A percentile compares a stretch with the other conserved stretches of the same genome.
Evolutionary conservation across 192 early-diverging fungal species (phyloP).

Genomic region (Coemansia sp.): DNA sequence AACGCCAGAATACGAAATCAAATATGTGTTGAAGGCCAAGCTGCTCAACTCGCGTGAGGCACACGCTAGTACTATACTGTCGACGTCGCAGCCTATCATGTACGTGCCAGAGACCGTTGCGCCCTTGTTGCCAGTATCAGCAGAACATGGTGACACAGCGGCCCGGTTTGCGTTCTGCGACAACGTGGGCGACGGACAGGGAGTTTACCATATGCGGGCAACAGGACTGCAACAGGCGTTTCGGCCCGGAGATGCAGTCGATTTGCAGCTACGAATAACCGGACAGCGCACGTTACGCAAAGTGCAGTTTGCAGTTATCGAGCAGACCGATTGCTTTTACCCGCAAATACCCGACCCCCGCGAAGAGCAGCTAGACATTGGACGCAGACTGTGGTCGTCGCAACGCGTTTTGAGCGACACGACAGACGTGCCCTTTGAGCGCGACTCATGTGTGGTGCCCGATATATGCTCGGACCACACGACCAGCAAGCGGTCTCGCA

Average conservation of each 20-base stretch:
- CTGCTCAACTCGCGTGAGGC: constrained; percentile 16
- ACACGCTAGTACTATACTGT: constrained; percentile 6
- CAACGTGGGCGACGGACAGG: constrained; percentile 20
- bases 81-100: constrained; percentile 26
- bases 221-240: constrained; percentile 43
- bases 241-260: constrained; percentile 35
- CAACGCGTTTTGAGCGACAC: constrained; percentile 14
- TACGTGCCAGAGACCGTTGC: constrained; percentile 46
- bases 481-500: constrained; percentile 15
- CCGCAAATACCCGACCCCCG: constrained; percentile 39
- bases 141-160: neutral
- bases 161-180: constrained; percentile 38
- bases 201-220: constrained; percentile 33
- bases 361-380: constrained; percentile 51
- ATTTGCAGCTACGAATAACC: constrained; percentile 35
- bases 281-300: constrained; percentile 31
- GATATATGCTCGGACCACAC: constrained; percentile 35
- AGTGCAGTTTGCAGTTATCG: constrained; percentile 22
- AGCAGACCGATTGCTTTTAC: constrained; percentile 54
- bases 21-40: constrained; percentile 38
- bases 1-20: constrained; percentile 39
- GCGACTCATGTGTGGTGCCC: constrained; percentile 27
- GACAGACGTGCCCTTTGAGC: constrained; percentile 32
- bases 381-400: constrained; percentile 40
- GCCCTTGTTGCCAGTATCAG: constrained; percentile 9